phyloP scores from a whole-genome alignment of 805 yeast genomes.

The Starmerella vaccinii region DNA sequence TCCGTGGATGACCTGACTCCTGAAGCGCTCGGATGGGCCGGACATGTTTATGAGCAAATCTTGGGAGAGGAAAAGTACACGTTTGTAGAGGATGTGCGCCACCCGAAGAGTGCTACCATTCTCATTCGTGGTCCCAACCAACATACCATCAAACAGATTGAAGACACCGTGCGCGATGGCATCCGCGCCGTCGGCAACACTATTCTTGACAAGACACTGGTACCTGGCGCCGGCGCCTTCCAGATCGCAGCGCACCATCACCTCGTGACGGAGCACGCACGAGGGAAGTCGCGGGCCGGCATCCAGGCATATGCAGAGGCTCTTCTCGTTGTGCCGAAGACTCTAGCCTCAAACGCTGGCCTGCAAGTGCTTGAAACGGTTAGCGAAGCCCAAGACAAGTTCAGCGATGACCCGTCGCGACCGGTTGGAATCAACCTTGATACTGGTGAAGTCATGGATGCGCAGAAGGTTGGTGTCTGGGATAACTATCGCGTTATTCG shows the following conservation, averaged over 20 bases:
- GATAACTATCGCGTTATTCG: slow-evolving; percentile 90
- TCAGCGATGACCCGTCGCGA: slow-evolving; percentile 41
- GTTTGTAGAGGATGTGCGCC: slow-evolving; percentile 74
- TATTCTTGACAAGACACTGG: slow-evolving; percentile 67
- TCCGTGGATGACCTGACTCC: slow-evolving; percentile 87
- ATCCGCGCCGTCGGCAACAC: slow-evolving; percentile 89
- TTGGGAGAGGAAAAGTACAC: slow-evolving; percentile 98
- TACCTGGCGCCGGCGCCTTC: slow-evolving; percentile 97
- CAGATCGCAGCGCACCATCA: slow-evolving; percentile 72
- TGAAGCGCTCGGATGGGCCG: slow-evolving; percentile 73
- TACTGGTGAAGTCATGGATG: slow-evolving; percentile 93
- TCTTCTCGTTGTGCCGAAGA: slow-evolving; percentile 81
- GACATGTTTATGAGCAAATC: slow-evolving; percentile 80
- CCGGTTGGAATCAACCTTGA: slow-evolving; percentile 83
- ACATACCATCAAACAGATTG: slow-evolving; percentile 80
- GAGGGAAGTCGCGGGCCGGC: slow-evolving; percentile 85
- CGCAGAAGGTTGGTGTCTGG: slow-evolving; percentile 89
- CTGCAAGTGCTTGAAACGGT: slow-evolving; percentile 84
- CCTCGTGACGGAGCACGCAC: slow-evolving; percentile 49
- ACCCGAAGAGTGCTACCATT: slow-evolving; percentile 85
- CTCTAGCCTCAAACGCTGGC: slow-evolving; percentile 85
- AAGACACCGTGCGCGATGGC: slow-evolving; percentile 97
- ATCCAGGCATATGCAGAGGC: slow-evolving; percentile 91
- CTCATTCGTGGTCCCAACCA: slow-evolving; percentile 88
- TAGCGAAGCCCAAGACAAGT: slow-evolving; percentile 80